Evolutionary conservation across 257 asterid genomes (phyloP).

Genomic region (Striga asiatica): DNA sequence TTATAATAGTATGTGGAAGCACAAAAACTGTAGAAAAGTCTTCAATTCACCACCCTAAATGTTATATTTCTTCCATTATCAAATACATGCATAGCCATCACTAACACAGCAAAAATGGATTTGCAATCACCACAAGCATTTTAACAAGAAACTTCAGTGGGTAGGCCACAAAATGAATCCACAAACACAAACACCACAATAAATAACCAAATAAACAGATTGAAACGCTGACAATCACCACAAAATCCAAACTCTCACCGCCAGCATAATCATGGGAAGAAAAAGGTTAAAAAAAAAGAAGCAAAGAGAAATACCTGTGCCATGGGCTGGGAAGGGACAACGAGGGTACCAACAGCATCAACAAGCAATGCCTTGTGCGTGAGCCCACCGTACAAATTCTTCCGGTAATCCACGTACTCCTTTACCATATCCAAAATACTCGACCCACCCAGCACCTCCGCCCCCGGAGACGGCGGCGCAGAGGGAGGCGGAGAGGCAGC

Average conservation of each 20-base stretch:
- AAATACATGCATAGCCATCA: slow-evolving; percentile 11
- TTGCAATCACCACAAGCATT: neutral
- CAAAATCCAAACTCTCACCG: no score
- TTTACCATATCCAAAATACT: slow-evolving; percentile 42
- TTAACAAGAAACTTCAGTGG: neutral
- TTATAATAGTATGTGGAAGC: no score
- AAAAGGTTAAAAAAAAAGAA: neutral
- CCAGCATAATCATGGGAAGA: neutral
- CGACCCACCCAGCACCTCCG: slow-evolving; percentile 26
- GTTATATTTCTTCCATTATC: neutral
- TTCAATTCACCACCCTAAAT: no score
- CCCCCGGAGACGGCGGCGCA: slow-evolving; percentile 15
- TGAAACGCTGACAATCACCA: neutral
- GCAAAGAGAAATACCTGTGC: slow-evolving; percentile 59
- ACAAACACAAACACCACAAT: neutral
- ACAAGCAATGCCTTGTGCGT: slow-evolving; percentile 92
- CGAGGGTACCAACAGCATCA: slow-evolving; percentile 95
- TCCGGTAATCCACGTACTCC: slow-evolving; percentile 87
- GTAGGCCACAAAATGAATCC: neutral
- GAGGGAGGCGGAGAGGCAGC: slow-evolving; percentile 16
- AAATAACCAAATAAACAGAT: neutral
- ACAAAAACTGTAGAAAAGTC: no score
- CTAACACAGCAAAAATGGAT: no score
- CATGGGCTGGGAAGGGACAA: slow-evolving; percentile 94
- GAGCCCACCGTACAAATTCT: slow-evolving; percentile 74